Evolutionary conservation across 768 basidiomycete genomes (phyloP).

Genomic region (Lentinus tigrinus): DNA sequence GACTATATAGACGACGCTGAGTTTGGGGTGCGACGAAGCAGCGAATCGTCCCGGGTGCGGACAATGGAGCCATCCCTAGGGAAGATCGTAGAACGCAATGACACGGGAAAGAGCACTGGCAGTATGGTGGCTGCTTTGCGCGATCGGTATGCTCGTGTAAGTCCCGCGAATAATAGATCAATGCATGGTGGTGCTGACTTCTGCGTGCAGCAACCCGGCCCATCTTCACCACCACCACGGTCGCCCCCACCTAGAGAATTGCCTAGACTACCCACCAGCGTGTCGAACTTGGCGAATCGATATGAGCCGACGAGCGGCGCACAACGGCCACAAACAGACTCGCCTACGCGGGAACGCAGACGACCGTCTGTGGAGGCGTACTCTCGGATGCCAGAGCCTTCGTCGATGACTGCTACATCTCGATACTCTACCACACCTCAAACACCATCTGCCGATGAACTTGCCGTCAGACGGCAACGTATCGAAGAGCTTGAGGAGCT

Average conservation of each 20-base stretch:
- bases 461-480: constrained; percentile 38
- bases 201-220: constrained; percentile 40
- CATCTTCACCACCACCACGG: constrained; percentile 41
- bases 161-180: constrained; percentile 18
- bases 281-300: constrained; percentile 60
- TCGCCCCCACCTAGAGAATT: constrained; percentile 48
- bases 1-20: constrained; percentile 26
- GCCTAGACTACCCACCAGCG: constrained; percentile 62
- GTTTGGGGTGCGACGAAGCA: constrained; percentile 25
- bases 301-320: constrained; percentile 52
- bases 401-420: not conserved
- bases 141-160: constrained; percentile 57
- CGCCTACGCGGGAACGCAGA: constrained; percentile 31
- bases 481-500: constrained; percentile 51
- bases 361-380: constrained; percentile 15
- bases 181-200: not conserved
- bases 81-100: constrained; percentile 44
- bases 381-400: constrained; percentile 10
- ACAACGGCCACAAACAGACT: constrained; percentile 36
- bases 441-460: constrained; percentile 28
- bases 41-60: constrained; percentile 24
- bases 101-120: constrained; percentile 52
- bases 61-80: constrained; percentile 6
- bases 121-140: constrained; percentile 71
- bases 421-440: constrained; percentile 4